Percentiles rank a stretch among this genome's conserved stretches.
Conservation (phyloP, 768 basidiomycete species). For the Amanita muscaria region DNA sequence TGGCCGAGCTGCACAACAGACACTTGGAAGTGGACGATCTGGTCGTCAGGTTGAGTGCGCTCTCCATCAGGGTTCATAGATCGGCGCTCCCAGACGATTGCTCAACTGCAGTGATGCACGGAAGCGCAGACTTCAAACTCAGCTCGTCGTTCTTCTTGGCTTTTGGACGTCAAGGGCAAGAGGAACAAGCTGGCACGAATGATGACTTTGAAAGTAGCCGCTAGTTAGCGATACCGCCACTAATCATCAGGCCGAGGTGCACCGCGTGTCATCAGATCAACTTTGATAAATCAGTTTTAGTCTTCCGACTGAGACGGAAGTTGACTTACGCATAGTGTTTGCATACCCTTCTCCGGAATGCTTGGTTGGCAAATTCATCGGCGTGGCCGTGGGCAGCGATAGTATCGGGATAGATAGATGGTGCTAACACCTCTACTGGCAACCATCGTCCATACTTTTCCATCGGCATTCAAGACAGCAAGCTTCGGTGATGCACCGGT, state of each 20-base stretch:
- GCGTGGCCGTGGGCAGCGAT: constrained; percentile 92
- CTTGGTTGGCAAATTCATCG: constrained; percentile 95
- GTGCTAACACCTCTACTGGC: constrained; percentile 83
- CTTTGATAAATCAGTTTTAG: constrained; percentile 22
- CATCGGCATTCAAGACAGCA: constrained; percentile 90
- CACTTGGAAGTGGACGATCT: constrained; percentile 83
- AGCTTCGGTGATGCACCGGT: constrained; percentile 98
- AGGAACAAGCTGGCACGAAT: constrained; percentile 95
- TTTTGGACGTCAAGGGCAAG: constrained; percentile 90
- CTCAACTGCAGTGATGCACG: constrained; percentile 25
- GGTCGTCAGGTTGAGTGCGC: constrained; percentile 78
- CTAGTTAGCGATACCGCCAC: constrained; percentile 99
- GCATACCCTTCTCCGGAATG: constrained; percentile 99
- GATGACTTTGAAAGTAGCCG: constrained; percentile 99
- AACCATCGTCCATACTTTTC: constrained; percentile 99
- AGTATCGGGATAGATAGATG: constrained; percentile 68
- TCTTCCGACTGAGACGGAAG: neutral
- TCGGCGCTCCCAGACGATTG: constrained; percentile 19
- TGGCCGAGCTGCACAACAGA: constrained; percentile 44
- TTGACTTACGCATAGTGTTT: constrained; percentile 81
- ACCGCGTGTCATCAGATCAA: constrained; percentile 94
- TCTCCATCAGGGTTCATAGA: constrained; percentile 68
- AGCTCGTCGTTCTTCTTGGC: constrained; percentile 31
- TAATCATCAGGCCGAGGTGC: constrained; percentile 78
- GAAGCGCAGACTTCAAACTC: constrained; percentile 27